These are phyloP conservation scores for Lophiostoma macrostomum DNA, from an alignment of 495 filamentous ascomycete genomes.

Conservation along the genomic window DNA sequence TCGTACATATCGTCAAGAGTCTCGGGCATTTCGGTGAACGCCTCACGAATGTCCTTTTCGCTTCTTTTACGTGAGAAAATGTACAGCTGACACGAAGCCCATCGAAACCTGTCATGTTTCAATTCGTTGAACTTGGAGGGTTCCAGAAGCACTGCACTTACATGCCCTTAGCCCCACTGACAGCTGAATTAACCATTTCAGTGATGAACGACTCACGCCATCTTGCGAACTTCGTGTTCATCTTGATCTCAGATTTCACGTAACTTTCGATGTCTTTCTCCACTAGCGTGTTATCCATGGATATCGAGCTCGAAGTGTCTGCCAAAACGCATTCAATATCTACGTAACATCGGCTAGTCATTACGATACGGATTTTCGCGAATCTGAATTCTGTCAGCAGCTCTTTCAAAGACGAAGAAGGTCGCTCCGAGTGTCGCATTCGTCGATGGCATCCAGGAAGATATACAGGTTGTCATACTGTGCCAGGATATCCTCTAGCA, in stretches of 20 bases:
- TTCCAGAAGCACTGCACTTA: not conserved
- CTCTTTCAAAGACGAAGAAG: not conserved
- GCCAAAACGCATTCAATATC: not conserved
- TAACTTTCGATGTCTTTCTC: not conserved
- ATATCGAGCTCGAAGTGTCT: not conserved
- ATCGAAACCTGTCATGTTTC: conserved; percentile 6
- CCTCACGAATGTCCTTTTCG: not conserved
- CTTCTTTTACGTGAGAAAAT: not conserved
- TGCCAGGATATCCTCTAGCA: not conserved
- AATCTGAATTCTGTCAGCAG: not conserved
- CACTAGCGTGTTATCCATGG: conserved; percentile 11
- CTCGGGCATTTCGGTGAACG: conserved; percentile 7
- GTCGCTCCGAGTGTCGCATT: not conserved
- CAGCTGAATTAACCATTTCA: not conserved
- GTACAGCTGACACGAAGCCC: conserved; percentile 5
- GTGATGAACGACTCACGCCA: not conserved
- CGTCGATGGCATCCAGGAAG: conserved; percentile 13
- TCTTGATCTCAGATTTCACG: not conserved
- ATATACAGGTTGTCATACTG: not conserved
- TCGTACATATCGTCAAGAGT: conserved; percentile 10
- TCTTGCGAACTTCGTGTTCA: not conserved
- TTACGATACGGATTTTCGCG: not conserved
- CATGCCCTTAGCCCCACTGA: not conserved
- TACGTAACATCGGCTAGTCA: not conserved
- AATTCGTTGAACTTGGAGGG: not conserved